These are phyloP conservation scores for Jasminum sambac DNA, from an alignment of 257 asterid species.

Conservation along the genomic window DNA sequence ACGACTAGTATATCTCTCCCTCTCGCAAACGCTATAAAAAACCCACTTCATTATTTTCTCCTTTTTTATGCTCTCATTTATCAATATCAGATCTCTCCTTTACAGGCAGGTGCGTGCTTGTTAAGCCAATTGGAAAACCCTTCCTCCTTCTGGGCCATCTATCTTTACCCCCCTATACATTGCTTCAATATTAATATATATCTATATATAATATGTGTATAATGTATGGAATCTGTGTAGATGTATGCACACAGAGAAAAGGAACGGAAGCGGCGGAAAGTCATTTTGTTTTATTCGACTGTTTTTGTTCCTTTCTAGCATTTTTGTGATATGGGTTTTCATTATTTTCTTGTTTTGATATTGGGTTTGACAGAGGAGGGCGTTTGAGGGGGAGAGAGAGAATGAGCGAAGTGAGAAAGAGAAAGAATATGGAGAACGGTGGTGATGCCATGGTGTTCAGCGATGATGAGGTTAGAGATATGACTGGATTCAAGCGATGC, in stretches of 20 bases:
- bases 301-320: conserved; percentile 24
- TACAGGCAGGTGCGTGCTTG: conserved; percentile 7
- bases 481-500: conserved; percentile 39
- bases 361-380: conserved; percentile 6
- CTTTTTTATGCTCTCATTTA: background rate
- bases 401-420: conserved; percentile 28
- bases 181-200: background rate
- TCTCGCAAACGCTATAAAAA: background rate
- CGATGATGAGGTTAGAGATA: conserved; percentile 44
- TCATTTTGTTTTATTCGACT: conserved; percentile 23
- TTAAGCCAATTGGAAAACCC: background rate
- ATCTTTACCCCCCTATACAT: background rate
- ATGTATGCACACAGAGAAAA: conserved; percentile 12
- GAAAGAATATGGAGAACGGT: conserved; percentile 12
- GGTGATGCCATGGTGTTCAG: conserved; percentile 24
- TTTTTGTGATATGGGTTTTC: conserved; percentile 23
- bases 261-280: conserved; percentile 28
- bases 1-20: background rate
- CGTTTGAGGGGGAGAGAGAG: background rate
- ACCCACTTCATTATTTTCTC: background rate
- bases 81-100: background rate
- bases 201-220: too few species aligned
- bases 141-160: background rate
- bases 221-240: background rate
- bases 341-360: background rate